phyloP scores from a whole-genome alignment of 306 rosid species.

The Lithocarpus polystachyus region DNA sequence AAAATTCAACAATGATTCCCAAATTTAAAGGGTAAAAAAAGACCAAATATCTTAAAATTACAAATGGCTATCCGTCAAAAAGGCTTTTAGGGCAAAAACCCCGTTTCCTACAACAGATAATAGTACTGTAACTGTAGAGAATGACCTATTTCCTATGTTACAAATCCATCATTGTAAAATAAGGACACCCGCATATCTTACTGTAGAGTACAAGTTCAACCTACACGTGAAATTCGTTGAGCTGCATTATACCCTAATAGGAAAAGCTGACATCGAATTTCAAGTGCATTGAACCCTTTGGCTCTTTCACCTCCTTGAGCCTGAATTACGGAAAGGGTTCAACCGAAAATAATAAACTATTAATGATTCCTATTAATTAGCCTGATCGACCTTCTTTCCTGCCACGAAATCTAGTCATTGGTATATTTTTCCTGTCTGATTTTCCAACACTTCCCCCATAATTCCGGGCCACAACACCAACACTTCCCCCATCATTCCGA shows the following conservation, averaged over 20 bases:
- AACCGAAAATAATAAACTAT: conserved; percentile 22
- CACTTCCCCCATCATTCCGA: conserved; percentile 32
- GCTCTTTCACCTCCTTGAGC: conserved; percentile 21
- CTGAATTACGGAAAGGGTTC: conserved; percentile 27
- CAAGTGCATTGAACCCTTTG: conserved; percentile 21
- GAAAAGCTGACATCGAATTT: conserved; percentile 12
- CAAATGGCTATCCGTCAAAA: conserved; percentile 32
- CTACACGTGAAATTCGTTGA: not conserved
- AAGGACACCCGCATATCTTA: not conserved
- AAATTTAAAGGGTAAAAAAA: not conserved
- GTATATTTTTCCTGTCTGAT: conserved; percentile 38
- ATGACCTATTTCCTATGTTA: conserved; percentile 35
- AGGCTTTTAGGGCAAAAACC: conserved; percentile 25
- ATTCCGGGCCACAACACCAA: conserved; percentile 46
- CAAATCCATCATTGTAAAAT: conserved; percentile 23
- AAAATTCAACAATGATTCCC: not conserved
- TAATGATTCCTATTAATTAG: conserved; percentile 22
- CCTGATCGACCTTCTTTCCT: conserved; percentile 82
- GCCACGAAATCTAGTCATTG: conserved; percentile 46
- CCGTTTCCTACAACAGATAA: conserved; percentile 14
- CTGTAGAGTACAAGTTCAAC: conserved; percentile 3
- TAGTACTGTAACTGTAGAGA: not conserved
- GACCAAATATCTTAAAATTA: conserved; percentile 6
- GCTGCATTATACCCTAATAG: conserved; percentile 9
- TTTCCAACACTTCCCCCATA: conserved; percentile 32